These are phyloP conservation scores for Postia placenta DNA, from an alignment of 768 basidiomycete genomes.

Conservation along the genomic window DNA sequence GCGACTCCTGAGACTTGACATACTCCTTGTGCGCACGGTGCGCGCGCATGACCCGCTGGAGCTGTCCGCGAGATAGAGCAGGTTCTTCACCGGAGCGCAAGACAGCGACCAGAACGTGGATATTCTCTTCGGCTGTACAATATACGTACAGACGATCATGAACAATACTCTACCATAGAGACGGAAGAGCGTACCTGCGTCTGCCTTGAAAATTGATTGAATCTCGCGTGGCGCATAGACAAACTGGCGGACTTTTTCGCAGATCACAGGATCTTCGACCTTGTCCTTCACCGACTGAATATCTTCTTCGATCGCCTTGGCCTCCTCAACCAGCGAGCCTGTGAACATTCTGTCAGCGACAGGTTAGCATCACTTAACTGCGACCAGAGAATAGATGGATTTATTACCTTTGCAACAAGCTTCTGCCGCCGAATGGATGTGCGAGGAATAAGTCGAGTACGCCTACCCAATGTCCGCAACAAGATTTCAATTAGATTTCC, in stretches of 20 bases:
- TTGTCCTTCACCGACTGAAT: slow-evolving; percentile 85
- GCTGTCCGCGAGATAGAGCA: slow-evolving; percentile 65
- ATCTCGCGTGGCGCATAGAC: slow-evolving; percentile 86
- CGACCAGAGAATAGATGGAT: background rate
- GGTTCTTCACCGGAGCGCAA: slow-evolving; percentile 78
- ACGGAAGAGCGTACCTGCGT: slow-evolving; percentile 59
- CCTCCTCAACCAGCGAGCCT: slow-evolving; percentile 85
- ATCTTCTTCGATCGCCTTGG: slow-evolving; percentile 76
- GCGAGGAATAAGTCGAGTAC: slow-evolving; percentile 94
- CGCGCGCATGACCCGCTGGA: slow-evolving; percentile 74
- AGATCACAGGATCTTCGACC: slow-evolving; percentile 82
- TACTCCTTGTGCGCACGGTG: slow-evolving; percentile 79
- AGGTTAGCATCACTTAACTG: too few relatives aligned
- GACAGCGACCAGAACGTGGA: slow-evolving; percentile 75
- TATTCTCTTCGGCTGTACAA: slow-evolving; percentile 51
- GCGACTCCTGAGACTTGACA: slow-evolving; percentile 45
- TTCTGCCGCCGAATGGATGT: slow-evolving; percentile 91
- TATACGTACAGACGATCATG: background rate
- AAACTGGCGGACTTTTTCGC: slow-evolving; percentile 82
- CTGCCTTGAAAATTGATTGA: slow-evolving; percentile 72
- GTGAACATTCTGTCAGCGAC: slow-evolving; percentile 98
- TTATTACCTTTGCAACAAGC: slow-evolving; percentile 76
- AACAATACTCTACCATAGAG: background rate
- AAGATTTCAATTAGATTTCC: background rate
- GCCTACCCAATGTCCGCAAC: slow-evolving; percentile 25